Evolutionary conservation across 495 filamentous ascomycete species (phyloP), one percentile per base, ranked within the genome.

Genomic region (Choiromyces venosus): DNA sequence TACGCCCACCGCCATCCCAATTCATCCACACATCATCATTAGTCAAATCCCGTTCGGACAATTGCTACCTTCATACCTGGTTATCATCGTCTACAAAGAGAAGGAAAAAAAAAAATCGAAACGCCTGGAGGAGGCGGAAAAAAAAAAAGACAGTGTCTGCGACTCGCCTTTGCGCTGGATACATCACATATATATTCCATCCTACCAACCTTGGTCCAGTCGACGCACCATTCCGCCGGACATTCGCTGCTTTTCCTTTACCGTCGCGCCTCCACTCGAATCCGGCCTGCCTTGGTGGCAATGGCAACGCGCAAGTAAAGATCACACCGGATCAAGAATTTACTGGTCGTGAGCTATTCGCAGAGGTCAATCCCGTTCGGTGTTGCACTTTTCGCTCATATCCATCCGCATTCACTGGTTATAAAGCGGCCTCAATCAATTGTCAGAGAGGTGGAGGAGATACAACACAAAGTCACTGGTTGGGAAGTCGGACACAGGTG

Each of bases 121-220:
- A 61, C 44, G 21, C 44, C 21, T 16, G 21, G 33, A 68, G n/a
- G 40, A 42, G 66, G 65, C 29, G 37, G 52, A 38, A 37, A 37
- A 37, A 75, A 65, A 74, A 68, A 67, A 35, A 71, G 18, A 35
- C 37, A 71, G 46, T 66, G 64, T 61, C 40, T 65, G 65, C 69
- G 42, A 72, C 52, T 72, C 66, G 69, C 69, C 71, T 72, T 61
- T 42, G 69, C 67, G 61, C 46, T 46, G 69, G 35, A 46, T 77
- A 67, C 65, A 76, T 76, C 75, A 68, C 46, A 67, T 37, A 67
- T 73, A 38, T 29, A 38, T 40, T 37, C 33, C 16, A 56, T 12
- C 65, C 52, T 33, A 52, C 46, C 46, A 52, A 52, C n/a, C 52
- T 61, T 61, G 52, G 25, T 61, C 25, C 5, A 29, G 25, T 61